Percentiles rank a stretch among this genome's conserved stretches.
These are phyloP conservation scores for Amanita inopinata DNA, from an alignment of 768 basidiomycete genomes.

Conservation along the genomic window DNA sequence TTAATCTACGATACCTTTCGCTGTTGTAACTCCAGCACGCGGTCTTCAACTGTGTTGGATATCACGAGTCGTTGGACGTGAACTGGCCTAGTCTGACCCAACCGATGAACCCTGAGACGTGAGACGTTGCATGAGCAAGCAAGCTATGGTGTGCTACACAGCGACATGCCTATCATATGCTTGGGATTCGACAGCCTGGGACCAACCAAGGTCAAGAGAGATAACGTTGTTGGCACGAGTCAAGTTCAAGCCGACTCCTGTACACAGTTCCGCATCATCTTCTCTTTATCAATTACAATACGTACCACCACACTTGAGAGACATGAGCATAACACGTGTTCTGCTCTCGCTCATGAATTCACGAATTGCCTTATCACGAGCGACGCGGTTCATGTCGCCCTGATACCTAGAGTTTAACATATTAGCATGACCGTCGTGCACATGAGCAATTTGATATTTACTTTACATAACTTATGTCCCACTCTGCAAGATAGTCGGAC, in stretches of 20 bases:
- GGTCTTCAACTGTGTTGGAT: constrained; percentile 53
- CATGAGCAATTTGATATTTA: constrained; percentile 15
- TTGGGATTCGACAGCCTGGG: constrained; percentile 51
- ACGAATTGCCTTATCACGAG: constrained; percentile 45
- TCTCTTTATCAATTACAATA: not conserved
- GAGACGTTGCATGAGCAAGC: not conserved
- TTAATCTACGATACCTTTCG: constrained; percentile 41
- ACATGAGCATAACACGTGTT: constrained; percentile 52
- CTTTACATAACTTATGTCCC: constrained; percentile 46
- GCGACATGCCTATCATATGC: constrained; percentile 34
- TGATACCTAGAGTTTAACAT: constrained; percentile 33
- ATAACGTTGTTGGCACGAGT: constrained; percentile 59
- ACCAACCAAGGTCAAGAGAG: constrained; percentile 55
- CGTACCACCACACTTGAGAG: constrained; percentile 51
- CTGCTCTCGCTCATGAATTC: constrained; percentile 54
- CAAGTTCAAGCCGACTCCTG: constrained; percentile 46
- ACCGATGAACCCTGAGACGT: constrained; percentile 35
- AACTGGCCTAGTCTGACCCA: constrained; percentile 46
- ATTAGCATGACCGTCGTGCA: not conserved
- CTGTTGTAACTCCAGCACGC: constrained; percentile 56
- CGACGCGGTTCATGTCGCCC: constrained; percentile 44
- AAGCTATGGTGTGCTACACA: no score
- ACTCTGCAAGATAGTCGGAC: constrained; percentile 48
- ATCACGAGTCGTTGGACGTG: constrained; percentile 49
- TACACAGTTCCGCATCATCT: not conserved